phyloP scores from a whole-genome alignment of 2,329 filamentous ascomycete species.

The Chrysoporthe austroafricana region DNA sequence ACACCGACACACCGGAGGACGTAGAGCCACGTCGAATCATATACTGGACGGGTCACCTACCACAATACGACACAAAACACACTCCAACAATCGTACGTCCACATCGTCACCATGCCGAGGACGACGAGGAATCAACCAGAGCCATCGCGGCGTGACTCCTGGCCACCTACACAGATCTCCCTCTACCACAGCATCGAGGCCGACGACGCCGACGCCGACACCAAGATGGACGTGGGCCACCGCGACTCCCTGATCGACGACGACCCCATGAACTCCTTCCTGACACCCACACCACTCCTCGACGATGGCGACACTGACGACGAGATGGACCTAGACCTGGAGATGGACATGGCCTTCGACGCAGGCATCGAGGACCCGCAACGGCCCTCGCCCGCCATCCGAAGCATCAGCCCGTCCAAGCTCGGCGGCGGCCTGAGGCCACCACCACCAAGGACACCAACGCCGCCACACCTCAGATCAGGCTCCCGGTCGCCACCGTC shows the following conservation, averaged over 20 bases:
- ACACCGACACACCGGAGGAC: slow-evolving; percentile 7
- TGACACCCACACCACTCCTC: slow-evolving; percentile 52
- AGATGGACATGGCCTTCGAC: slow-evolving; percentile 55
- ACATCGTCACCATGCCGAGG: slow-evolving; percentile 16
- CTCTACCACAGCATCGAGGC: slow-evolving; percentile 48
- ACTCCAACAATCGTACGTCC: background rate
- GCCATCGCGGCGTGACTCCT: slow-evolving; percentile 48
- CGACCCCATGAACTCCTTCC: slow-evolving; percentile 60
- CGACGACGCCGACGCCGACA: slow-evolving; percentile 40
- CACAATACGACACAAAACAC: background rate
- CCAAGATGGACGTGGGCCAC: slow-evolving; percentile 47
- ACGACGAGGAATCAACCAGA: slow-evolving; percentile 13
- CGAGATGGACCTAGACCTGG: slow-evolving; percentile 46
- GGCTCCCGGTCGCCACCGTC: slow-evolving; percentile 37
- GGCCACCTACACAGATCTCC: slow-evolving; percentile 56
- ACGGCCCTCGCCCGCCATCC: slow-evolving; percentile 49
- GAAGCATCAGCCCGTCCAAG: slow-evolving; percentile 61
- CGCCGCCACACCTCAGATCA: slow-evolving; percentile 45
- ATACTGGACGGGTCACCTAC: slow-evolving; percentile 7
- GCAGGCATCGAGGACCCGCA: slow-evolving; percentile 59
- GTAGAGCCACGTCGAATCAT: slow-evolving; percentile 12
- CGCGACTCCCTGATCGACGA: slow-evolving; percentile 48
- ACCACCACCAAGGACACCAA: slow-evolving; percentile 45
- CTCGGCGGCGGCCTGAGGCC: slow-evolving; percentile 53
- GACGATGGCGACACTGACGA: slow-evolving; percentile 44